Evolutionary conservation across 768 basidiomycete genomes (phyloP).

Genomic region (Ramaria sp.): DNA sequence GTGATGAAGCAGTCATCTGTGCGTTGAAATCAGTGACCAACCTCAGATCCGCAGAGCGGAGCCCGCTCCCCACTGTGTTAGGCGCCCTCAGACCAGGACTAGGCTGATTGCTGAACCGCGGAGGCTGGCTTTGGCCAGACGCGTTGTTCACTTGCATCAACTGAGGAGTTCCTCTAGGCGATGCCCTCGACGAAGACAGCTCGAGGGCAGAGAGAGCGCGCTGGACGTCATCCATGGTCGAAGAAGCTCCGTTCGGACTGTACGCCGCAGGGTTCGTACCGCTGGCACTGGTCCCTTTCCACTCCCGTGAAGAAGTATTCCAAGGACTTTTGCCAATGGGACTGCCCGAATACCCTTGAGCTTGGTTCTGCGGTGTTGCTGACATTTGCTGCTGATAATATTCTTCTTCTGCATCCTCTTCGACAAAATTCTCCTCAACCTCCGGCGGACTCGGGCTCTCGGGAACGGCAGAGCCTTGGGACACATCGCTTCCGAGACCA

Average conservation of each 20-base stretch:
- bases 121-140: slow-evolving; percentile 49
- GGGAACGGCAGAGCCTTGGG: slow-evolving; percentile 15
- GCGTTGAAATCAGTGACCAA: neutral
- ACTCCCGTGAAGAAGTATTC: neutral
- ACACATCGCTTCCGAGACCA: neutral
- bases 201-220: slow-evolving; percentile 65
- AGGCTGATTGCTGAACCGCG: slow-evolving; percentile 50
- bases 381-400: slow-evolving; percentile 36
- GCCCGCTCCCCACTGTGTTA: neutral
- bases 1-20: neutral
- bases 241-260: slow-evolving; percentile 12
- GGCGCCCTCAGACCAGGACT: slow-evolving; percentile 27
- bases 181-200: slow-evolving; percentile 22
- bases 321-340: slow-evolving; percentile 1
- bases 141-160: slow-evolving; percentile 1
- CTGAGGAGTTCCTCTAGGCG: slow-evolving; percentile 2
- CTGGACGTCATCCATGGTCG: slow-evolving; percentile 63
- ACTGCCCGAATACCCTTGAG: neutral
- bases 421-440: slow-evolving; percentile 24
- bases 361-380: slow-evolving; percentile 23
- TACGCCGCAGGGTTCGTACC: neutral
- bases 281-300: neutral
- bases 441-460: slow-evolving; percentile 30
- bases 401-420: slow-evolving; percentile 36
- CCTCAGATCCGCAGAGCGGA: slow-evolving; percentile 1